A percentile compares a stretch with the other conserved stretches of the same genome.
These are phyloP conservation scores for Termitomyces sp. DNA, from an alignment of 768 basidiomycete genomes.

Conservation along the genomic window DNA sequence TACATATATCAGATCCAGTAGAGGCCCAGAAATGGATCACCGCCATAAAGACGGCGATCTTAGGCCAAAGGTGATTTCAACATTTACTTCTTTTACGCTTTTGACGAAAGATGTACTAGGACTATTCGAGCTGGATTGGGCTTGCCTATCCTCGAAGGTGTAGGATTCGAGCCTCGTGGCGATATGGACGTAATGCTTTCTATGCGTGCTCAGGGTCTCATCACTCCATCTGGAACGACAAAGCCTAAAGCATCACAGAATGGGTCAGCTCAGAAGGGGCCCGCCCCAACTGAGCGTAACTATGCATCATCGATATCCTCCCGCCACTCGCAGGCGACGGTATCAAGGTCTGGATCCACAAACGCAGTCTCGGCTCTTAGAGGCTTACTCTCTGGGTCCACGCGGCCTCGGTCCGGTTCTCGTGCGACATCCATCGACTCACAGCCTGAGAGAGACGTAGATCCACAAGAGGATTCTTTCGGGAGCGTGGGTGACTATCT, in stretches of 20 bases:
- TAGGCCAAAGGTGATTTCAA: constrained; percentile 55
- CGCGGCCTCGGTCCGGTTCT: constrained; percentile 53
- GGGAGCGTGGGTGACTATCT: constrained; percentile 49
- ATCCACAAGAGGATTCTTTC: constrained; percentile 46
- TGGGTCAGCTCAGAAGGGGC: constrained; percentile 17
- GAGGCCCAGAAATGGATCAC: constrained; percentile 76
- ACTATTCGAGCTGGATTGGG: constrained; percentile 66
- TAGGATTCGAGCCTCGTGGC: constrained; percentile 60
- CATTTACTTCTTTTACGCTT: background rate
- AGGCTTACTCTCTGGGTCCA: constrained; percentile 43
- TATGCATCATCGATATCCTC: constrained; percentile 44
- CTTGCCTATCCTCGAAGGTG: constrained; percentile 32
- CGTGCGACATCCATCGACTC: constrained; percentile 39
- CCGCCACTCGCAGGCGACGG: constrained; percentile 34
- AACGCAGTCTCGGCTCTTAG: constrained; percentile 53
- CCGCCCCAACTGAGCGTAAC: constrained; percentile 20
- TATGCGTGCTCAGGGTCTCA: constrained; percentile 64
- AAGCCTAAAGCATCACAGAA: constrained; percentile 19
- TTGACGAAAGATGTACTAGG: constrained; percentile 26
- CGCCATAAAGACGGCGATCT: constrained; percentile 64
- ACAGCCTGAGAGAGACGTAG: constrained; percentile 26
- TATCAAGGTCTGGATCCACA: constrained; percentile 30
- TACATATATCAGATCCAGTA: constrained; percentile 54
- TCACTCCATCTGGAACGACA: constrained; percentile 27
- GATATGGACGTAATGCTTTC: constrained; percentile 83